phyloP scores from a whole-genome alignment of 805 yeast genomes.

The Ogataea populi-albae region DNA sequence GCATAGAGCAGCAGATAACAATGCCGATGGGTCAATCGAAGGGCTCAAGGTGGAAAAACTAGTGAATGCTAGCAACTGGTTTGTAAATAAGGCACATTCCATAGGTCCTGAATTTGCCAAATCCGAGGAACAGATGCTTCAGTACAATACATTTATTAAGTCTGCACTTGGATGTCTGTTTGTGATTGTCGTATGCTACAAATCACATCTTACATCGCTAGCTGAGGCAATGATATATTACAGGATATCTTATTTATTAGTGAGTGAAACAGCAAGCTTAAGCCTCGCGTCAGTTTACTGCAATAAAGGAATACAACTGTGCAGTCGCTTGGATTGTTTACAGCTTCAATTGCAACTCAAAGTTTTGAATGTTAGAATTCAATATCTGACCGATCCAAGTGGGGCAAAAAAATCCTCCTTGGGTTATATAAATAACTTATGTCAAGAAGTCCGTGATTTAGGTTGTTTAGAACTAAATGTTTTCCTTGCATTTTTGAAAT shows the following conservation, averaged over 20 bases:
- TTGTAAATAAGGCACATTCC: slow-evolving; percentile 18
- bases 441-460: slow-evolving; percentile 18
- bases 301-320: slow-evolving; percentile 27
- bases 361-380: slow-evolving; percentile 37
- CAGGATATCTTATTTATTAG: slow-evolving; percentile 37
- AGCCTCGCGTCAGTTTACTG: slow-evolving; percentile 40
- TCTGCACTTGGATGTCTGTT: slow-evolving; percentile 38
- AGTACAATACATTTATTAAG: slow-evolving; percentile 33
- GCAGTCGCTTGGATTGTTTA: slow-evolving; percentile 23
- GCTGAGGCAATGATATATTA: slow-evolving; percentile 35
- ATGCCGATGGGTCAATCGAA: background rate
- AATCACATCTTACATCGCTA: slow-evolving; percentile 28
- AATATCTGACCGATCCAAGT: slow-evolving; percentile 26
- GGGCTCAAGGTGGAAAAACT: slow-evolving; percentile 8
- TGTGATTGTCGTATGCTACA: slow-evolving; percentile 32
- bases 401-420: slow-evolving; percentile 23
- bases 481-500: slow-evolving; percentile 34
- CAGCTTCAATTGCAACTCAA: slow-evolving; percentile 32
- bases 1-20: background rate
- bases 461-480: slow-evolving; percentile 21
- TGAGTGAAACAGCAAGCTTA: slow-evolving; percentile 40
- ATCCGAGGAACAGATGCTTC: slow-evolving; percentile 20
- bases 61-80: slow-evolving; percentile 12
- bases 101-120: slow-evolving; percentile 11
- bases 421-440: slow-evolving; percentile 32